These are phyloP conservation scores for Chlamydomonas sp. DNA, from an alignment of 139 green algal genomes.

Conservation along the genomic window DNA sequence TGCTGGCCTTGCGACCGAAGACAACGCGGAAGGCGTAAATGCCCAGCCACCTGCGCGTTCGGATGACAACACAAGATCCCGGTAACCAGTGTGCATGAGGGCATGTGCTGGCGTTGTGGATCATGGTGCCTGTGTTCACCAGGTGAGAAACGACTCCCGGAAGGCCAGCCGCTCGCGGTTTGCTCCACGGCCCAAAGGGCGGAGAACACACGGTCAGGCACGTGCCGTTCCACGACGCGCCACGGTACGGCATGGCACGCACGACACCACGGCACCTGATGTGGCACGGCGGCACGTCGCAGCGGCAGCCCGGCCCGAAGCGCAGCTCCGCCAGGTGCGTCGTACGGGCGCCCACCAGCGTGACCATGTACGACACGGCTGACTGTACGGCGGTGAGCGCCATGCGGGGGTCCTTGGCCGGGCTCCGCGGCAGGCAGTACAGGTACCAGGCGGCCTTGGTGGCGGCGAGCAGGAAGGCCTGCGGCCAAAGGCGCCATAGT, in stretches of 20 bases:
- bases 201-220: too few species aligned
- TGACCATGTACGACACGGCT: constrained; percentile 43
- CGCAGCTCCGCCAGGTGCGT: constrained; percentile 3
- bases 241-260: too few species aligned
- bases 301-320: constrained; percentile 39
- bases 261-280: not conserved
- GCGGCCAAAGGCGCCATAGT: not conserved
- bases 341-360: constrained; percentile 26
- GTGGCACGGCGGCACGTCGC: constrained; percentile 40
- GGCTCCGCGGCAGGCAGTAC: constrained; percentile 35
- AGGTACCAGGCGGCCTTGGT: constrained; percentile 89
- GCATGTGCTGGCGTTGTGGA: too few species aligned
- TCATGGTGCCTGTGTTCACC: not conserved
- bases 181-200: not conserved
- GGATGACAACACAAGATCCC: too few species aligned
- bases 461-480: constrained; percentile 83
- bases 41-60: constrained; percentile 66
- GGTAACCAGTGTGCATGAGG: too few species aligned
- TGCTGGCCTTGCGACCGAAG: constrained; percentile 68
- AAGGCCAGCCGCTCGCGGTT: not conserved
- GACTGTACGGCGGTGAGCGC: constrained; percentile 27
- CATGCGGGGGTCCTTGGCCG: constrained; percentile 30
- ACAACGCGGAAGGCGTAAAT: constrained; percentile 72
- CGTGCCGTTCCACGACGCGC: too few species aligned
- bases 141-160: not conserved